These are phyloP conservation scores for Venturia oleaginea DNA, from an alignment of 2,329 filamentous ascomycete genomes.

Conservation along the genomic window DNA sequence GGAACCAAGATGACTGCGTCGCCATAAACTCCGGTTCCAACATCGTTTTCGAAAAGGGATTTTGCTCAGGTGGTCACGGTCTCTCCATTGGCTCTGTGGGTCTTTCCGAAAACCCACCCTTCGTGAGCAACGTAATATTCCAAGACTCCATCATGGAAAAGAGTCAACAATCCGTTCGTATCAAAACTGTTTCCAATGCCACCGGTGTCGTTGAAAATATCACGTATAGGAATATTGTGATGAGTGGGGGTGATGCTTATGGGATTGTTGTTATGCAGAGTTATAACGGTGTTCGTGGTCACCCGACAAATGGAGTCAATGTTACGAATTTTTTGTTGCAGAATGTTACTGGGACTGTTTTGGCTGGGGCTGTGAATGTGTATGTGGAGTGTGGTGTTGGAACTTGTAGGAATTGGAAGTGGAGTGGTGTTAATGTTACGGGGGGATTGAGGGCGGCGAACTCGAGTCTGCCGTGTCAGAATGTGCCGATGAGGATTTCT, in stretches of 20 bases:
- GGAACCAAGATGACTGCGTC: constrained; percentile 53
- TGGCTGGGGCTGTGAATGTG: background rate
- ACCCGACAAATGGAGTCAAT: constrained; percentile 38
- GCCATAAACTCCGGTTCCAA: constrained; percentile 47
- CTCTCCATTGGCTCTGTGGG: constrained; percentile 51
- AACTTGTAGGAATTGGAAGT: constrained; percentile 28
- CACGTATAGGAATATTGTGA: constrained; percentile 38
- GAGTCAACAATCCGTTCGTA: constrained; percentile 45
- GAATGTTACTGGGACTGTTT: constrained; percentile 31
- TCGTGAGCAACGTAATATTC: constrained; percentile 43
- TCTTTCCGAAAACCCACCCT: constrained; percentile 36
- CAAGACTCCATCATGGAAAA: constrained; percentile 35
- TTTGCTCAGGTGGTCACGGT: constrained; percentile 47
- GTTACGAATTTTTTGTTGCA: constrained; percentile 36
- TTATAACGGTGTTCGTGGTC: constrained; percentile 35
- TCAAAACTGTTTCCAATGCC: constrained; percentile 46
- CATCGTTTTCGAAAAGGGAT: constrained; percentile 29
- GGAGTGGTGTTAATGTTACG: background rate
- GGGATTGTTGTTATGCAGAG: constrained; percentile 45
- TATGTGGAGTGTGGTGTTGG: constrained; percentile 47
- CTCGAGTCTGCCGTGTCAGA: background rate
- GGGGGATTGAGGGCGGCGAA: background rate
- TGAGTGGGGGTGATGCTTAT: constrained; percentile 37
- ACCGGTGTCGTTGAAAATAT: constrained; percentile 43
- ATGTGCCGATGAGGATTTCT: background rate